Evolutionary conservation across 768 basidiomycete genomes (phyloP), one percentile per base, ranked within the genome.

Genomic region (Asterophora parasitica): DNA sequence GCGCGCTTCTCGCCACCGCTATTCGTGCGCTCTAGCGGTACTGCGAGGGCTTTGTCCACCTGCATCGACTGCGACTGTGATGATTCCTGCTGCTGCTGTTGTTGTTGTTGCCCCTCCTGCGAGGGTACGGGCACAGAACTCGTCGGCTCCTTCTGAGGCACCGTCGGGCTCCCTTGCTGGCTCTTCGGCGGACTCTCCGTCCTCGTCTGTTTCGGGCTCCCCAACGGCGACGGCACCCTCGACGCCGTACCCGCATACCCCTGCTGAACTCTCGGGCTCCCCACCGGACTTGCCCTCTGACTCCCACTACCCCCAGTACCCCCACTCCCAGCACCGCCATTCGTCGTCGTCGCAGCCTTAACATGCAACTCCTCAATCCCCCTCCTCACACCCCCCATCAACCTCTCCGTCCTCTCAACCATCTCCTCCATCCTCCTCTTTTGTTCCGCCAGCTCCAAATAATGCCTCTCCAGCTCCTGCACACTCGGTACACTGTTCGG

Each of bases 321-420:
- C 6, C 42, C 43, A 26, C 44, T 20, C 34, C 45, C 75, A 30
- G 16, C 23, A 4, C 6, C 36, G 34, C 49, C 23, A 16, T 7
- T 9, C 30, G 39, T 16, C 46, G 30, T 23, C 41, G 48, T 31
- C 51, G 46, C 46, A 55, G 58, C 19, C 64, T 32, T 15, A 3
- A 40, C 75, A 55, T 78, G 71, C 78, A 88, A 81, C 61, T 91
- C 88, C 46, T 90, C 88, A 56, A 92, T 70, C 17, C 81, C 85
- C 55, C 82, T 75, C 71, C 81, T 81, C 61, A 92, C 69, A 17
- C 82, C 80, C 31, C 68, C 73, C 75, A 92, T 81, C 68, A 92
- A 64, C 61, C 76, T 66, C 45, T 90, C 85, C 57, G 88, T 92
- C 66, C 74, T 78, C 54, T 82, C 77, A 49, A 89, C 64, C 79